These are phyloP conservation scores for Rhizopogon salebrosus DNA, from an alignment of 768 basidiomycete genomes.

Conservation along the genomic window DNA sequence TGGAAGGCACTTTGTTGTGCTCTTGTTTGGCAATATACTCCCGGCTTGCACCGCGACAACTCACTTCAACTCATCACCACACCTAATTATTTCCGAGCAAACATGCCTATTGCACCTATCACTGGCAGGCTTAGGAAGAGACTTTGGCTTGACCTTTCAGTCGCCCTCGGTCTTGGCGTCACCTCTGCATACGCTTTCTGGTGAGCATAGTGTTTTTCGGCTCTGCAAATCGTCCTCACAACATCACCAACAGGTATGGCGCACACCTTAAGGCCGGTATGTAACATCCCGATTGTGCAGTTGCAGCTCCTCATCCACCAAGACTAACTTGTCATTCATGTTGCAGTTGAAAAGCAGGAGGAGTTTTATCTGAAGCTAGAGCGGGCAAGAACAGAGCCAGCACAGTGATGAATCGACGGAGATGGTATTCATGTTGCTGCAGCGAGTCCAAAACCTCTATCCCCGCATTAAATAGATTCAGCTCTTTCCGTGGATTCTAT, in stretches of 20 bases:
- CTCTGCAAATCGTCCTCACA: slow-evolving; percentile 22
- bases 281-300: slow-evolving; percentile 18
- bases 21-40: slow-evolving; percentile 23
- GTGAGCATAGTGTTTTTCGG: slow-evolving; percentile 40
- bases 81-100: slow-evolving; percentile 12
- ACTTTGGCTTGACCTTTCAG: slow-evolving; percentile 80
- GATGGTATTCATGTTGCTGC: neutral
- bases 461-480: neutral
- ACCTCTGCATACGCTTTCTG: slow-evolving; percentile 77
- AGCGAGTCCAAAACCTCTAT: neutral
- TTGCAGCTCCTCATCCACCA: neutral
- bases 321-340: slow-evolving; percentile 3
- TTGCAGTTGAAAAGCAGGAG: slow-evolving; percentile 75
- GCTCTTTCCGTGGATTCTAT: neutral
- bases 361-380: slow-evolving; percentile 84
- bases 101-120: slow-evolving; percentile 86
- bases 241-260: slow-evolving; percentile 60
- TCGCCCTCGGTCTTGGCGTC: slow-evolving; percentile 72
- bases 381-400: slow-evolving; percentile 35
- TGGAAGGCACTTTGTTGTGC: slow-evolving; percentile 21
- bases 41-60: slow-evolving; percentile 23
- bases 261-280: slow-evolving; percentile 70
- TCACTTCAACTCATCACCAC: slow-evolving; percentile 14
- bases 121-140: slow-evolving; percentile 91
- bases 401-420: neutral